Conservation (phyloP, 805 yeast genomes). For the Schwanniomyces pseudopolymorphus region DNA sequence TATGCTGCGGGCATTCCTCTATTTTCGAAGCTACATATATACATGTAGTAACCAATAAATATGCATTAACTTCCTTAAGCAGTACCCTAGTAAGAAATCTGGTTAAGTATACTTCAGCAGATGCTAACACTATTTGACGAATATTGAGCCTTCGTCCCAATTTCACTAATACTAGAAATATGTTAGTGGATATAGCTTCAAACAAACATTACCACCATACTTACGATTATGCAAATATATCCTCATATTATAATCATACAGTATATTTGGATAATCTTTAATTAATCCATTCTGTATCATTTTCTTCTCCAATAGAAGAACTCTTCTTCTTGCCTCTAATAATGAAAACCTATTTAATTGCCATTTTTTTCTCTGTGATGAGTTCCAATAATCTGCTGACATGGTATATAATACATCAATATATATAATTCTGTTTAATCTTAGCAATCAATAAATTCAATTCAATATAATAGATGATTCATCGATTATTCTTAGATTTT, state of each 20-base stretch:
- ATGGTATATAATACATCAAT: too few relatives aligned
- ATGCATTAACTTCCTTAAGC: conserved; percentile 78
- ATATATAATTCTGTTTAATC: too few relatives aligned
- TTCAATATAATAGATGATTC: neutral
- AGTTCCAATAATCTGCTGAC: conserved; percentile 89
- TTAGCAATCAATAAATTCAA: too few relatives aligned
- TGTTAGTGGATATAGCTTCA: neutral
- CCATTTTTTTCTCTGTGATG: conserved; percentile 82
- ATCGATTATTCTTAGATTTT: neutral
- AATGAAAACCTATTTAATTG: conserved; percentile 69
- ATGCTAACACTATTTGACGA: conserved; percentile 81
- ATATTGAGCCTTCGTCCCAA: conserved; percentile 76
- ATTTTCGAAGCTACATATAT: conserved; percentile 89
- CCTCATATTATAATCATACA: conserved; percentile 61
- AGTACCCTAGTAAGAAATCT: conserved; percentile 74
- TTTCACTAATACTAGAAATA: conserved; percentile 51
- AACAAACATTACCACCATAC: conserved; percentile 4
- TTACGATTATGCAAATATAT: conserved; percentile 69
- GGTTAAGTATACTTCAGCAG: conserved; percentile 84
- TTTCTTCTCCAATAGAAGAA: conserved; percentile 38
- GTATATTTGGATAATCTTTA: conserved; percentile 44
- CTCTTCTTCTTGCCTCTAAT: conserved; percentile 42
- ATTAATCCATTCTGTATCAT: conserved; percentile 44
- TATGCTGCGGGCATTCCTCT: conserved; percentile 95
- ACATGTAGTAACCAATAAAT: conserved; percentile 78